Base-by-base conservation (phyloP, 441 rosid genomes). In the Brassica balearica region DNA sequence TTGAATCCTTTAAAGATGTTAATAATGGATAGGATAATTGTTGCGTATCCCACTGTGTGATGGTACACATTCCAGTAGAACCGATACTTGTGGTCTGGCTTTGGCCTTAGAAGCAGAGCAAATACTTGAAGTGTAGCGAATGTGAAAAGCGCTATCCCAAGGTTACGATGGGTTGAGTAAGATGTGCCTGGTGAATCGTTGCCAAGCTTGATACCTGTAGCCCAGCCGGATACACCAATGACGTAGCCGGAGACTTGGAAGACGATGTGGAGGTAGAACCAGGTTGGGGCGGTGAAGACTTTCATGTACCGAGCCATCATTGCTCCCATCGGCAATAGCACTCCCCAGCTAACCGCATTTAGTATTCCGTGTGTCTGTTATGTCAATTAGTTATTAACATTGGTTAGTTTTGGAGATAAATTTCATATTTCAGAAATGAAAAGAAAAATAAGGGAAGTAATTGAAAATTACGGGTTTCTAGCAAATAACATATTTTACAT, bases 41-140 rank as follows among this genome's bases (percentile, higher is more conserved):
- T 83, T 0, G 90, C 12, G 82, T 88, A 90, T 11, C 92, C 92
- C 0, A 87, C 73, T 1, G 68, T 41, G 69, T 84, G 88, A 80
- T 89, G 90, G 80, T 89, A 89, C 46, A 86, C 62, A 73, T 86
- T 89, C 93, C 93, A 89, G 75, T 84, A 88, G 6, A 77, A 4
- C 73, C 93, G 83, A 75, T 81, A 85, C n/a, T 89, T 88, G 86
- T 89, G 84, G 61, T 88, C 86, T 58, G 85, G 86, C 76, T 89
- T 88, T n/a, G 93, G 93, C 78, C 93, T 85, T 65, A 89, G 66
- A 73, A 89, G 88, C 68, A 89, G 55, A 25, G 93, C 93, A 75
- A 86, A 86, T 22, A 85, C 91, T 89, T 89, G 93, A 72, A 89
- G 84, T 8, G 93, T 89, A 2, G 81, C 90, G 6, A 85, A 82